Conservation (phyloP, 139 green algal species). For the Ettlia oleoabundans region DNA sequence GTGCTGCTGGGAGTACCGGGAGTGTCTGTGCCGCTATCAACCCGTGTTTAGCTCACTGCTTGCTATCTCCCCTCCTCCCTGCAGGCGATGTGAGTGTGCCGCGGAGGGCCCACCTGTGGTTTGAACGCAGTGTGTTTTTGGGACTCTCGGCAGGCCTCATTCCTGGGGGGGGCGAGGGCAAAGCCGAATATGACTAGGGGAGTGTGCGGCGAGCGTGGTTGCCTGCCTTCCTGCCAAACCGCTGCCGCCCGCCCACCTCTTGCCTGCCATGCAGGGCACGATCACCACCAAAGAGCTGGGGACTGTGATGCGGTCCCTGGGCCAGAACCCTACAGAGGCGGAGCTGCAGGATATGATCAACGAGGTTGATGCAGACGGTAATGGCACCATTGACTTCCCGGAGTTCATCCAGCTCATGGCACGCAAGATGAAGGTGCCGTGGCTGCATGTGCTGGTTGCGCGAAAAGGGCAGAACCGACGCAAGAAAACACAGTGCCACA, state of each 20-base stretch:
- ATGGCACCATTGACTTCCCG: constrained; percentile 99
- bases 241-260: background rate
- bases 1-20: too few species aligned
- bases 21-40: background rate
- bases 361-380: constrained; percentile 98
- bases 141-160: too few species aligned
- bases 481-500: too few species aligned
- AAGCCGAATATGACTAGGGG: too few species aligned
- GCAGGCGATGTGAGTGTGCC: constrained; percentile 41
- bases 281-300: constrained; percentile 99
- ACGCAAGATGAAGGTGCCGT: constrained; percentile 96
- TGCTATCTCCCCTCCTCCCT: background rate
- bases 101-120: background rate
- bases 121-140: too few species aligned
- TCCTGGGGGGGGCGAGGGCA: too few species aligned
- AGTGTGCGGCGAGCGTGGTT: too few species aligned
- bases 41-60: background rate
- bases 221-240: background rate
- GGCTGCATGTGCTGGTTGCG: background rate
- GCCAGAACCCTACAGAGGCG: constrained; percentile 99
- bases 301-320: constrained; percentile 98
- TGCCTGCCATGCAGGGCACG: constrained; percentile 63
- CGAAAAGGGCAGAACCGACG: too few species aligned
- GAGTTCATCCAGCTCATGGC: constrained; percentile 99
- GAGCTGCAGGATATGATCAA: constrained; percentile 99